Percentiles rank a stretch among this genome's conserved stretches.
phyloP scores from a whole-genome alignment of 129 eudicot genomes.

The Solidago caesia region DNA sequence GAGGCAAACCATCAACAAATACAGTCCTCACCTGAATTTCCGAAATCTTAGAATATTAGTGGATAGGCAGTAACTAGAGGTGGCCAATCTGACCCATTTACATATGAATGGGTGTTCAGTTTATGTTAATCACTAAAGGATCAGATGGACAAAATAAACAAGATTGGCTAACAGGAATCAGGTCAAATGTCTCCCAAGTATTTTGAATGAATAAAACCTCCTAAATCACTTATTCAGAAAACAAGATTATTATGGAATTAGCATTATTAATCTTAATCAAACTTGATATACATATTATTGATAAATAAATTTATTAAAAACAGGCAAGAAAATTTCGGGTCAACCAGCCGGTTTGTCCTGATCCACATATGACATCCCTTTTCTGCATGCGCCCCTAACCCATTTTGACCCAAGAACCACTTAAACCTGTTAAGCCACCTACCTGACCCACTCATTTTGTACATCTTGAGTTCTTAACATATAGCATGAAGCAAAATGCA shows the following conservation, averaged over 20 bases:
- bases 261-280: not conserved
- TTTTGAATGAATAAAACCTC: not conserved
- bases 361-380: not conserved
- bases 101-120: not conserved
- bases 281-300: not conserved
- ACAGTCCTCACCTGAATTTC: conserved; percentile 43
- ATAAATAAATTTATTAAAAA: too few relatives aligned
- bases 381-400: not conserved
- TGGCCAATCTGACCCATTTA: too few relatives aligned
- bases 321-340: not conserved
- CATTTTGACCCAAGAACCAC: not conserved
- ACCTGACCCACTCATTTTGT: not conserved
- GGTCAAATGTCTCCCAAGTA: not conserved
- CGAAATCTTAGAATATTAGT: not conserved
- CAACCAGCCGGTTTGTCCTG: not conserved
- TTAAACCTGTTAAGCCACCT: not conserved
- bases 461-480: not conserved
- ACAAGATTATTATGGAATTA: too few relatives aligned
- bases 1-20: conserved; percentile 46
- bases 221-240: not conserved
- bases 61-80: too few relatives aligned
- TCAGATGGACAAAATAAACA: not conserved
- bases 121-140: not conserved
- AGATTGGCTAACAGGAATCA: not conserved
- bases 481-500: not conserved